Percentiles rank a stretch among this genome's conserved stretches.
Conservation (phyloP, 2,329 filamentous ascomycete species). For the Rutstroemia sp. region DNA sequence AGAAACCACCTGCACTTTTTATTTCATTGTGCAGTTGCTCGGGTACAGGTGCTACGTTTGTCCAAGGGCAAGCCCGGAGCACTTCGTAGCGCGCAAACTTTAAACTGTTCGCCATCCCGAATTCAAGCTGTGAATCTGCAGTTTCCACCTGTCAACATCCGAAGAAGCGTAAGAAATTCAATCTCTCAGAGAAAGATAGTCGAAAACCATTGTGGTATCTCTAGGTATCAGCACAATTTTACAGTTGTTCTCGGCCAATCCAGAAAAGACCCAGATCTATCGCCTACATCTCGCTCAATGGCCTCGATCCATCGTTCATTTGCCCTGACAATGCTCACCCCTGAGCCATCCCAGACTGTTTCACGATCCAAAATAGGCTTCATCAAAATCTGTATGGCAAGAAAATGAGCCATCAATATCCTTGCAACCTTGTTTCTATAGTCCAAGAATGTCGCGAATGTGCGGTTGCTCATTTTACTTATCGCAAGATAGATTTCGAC, state of each 20-base stretch:
- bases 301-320: neutral
- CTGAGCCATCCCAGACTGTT: neutral
- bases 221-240: no score
- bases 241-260: neutral
- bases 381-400: neutral
- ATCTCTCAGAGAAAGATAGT: no score
- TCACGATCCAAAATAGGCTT: neutral
- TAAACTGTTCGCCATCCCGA: no score
- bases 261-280: neutral
- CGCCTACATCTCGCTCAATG: neutral
- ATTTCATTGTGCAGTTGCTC: no score
- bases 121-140: no score
- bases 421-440: neutral
- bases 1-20: no score
- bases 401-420: neutral
- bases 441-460: neutral
- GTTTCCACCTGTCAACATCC: no score
- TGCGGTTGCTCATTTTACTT: neutral
- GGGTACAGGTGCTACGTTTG: no score
- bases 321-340: neutral
- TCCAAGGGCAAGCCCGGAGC: no score
- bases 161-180: no score
- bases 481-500: neutral
- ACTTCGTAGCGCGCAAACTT: no score
- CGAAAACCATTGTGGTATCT: no score